Evolutionary conservation across 768 basidiomycete species (phyloP).

Genomic region (Leccinum incarnatum): DNA sequence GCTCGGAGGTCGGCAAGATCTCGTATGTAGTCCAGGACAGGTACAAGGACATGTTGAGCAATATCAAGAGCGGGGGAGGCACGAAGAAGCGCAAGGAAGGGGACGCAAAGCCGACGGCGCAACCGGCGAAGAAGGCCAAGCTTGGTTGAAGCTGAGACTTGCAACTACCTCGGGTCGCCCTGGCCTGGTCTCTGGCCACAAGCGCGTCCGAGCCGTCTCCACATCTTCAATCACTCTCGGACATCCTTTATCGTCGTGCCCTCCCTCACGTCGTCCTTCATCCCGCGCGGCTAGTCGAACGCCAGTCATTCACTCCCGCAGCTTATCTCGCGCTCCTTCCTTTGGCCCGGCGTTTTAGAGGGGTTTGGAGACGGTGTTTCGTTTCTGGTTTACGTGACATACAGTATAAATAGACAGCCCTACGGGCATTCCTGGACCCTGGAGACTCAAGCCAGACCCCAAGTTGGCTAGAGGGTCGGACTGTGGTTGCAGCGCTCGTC

Average conservation of each 20-base stretch:
- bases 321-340: constrained; percentile 63
- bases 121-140: constrained; percentile 68
- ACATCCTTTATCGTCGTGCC: constrained; percentile 60
- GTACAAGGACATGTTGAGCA: constrained; percentile 53
- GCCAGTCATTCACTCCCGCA: constrained; percentile 51
- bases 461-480: too few species aligned
- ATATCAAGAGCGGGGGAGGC: constrained; percentile 37
- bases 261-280: constrained; percentile 67
- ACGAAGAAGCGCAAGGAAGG: constrained; percentile 75
- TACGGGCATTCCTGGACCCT: too few species aligned
- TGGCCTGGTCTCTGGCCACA: constrained; percentile 41
- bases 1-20: constrained; percentile 73
- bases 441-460: too few species aligned
- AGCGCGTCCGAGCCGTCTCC: constrained; percentile 48
- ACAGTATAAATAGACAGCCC: too few species aligned
- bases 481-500: too few species aligned
- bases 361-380: background rate
- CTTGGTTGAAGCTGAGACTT: constrained; percentile 44
- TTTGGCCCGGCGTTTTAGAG: constrained; percentile 45
- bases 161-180: constrained; percentile 26
- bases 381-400: too few species aligned
- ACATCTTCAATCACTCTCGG: constrained; percentile 58
- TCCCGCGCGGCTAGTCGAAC: constrained; percentile 62
- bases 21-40: constrained; percentile 50
- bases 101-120: constrained; percentile 55